These are phyloP conservation scores for Beauveria rudraprayagi DNA, from an alignment of 2,329 filamentous ascomycete species.

Conservation along the genomic window DNA sequence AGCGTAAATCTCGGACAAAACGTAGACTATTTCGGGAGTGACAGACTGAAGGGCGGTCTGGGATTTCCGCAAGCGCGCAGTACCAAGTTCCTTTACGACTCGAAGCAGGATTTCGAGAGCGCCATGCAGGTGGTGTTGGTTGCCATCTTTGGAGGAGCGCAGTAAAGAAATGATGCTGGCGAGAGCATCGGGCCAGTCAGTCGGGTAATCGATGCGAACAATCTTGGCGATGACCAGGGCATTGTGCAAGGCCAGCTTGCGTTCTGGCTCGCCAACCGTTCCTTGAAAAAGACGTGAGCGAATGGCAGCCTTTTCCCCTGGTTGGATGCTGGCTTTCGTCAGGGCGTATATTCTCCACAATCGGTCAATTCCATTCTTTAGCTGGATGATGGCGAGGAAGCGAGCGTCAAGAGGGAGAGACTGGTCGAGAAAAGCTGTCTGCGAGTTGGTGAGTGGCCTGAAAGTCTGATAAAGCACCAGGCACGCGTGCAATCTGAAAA, in stretches of 20 bases:
- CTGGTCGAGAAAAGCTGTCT: constrained; percentile 77
- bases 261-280: constrained; percentile 68
- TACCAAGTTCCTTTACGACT: constrained; percentile 83
- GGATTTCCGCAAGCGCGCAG: constrained; percentile 65
- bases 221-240: constrained; percentile 83
- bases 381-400: constrained; percentile 83
- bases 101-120: constrained; percentile 71
- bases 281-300: constrained; percentile 67
- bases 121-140: constrained; percentile 60
- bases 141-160: constrained; percentile 41
- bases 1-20: constrained; percentile 71
- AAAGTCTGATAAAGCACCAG: neutral
- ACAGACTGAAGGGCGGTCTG: constrained; percentile 69
- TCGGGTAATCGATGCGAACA: constrained; percentile 79
- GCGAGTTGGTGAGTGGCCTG: constrained; percentile 14
- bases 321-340: constrained; percentile 56
- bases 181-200: constrained; percentile 67
- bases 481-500: neutral
- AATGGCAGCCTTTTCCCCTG: constrained; percentile 69
- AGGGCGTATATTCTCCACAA: constrained; percentile 68
- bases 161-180: constrained; percentile 56
- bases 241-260: constrained; percentile 75
- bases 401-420: constrained; percentile 69
- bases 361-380: constrained; percentile 95
- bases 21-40: constrained; percentile 74